phyloP scores from a whole-genome alignment of 768 basidiomycete species.

The Holtermannia corniformis region DNA sequence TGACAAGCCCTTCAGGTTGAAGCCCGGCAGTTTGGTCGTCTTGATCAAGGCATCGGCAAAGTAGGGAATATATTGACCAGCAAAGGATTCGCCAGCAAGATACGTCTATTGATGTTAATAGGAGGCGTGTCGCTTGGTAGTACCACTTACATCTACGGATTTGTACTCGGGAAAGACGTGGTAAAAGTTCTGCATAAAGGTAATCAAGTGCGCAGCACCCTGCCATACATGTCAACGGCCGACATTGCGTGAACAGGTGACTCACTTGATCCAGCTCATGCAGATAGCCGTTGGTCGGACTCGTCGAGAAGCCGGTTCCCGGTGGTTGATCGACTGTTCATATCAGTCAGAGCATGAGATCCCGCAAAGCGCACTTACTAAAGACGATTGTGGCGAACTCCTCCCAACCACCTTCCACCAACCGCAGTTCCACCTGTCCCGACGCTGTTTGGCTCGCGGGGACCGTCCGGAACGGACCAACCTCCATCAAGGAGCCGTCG shows the following conservation, averaged over 20 bases:
- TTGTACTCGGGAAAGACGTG: slow-evolving; percentile 79
- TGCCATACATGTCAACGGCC: slow-evolving; percentile 35
- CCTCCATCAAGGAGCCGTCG: slow-evolving; percentile 95
- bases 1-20: slow-evolving; percentile 66
- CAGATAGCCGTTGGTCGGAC: slow-evolving; percentile 73
- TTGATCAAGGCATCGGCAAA: slow-evolving; percentile 71
- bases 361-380: slow-evolving; percentile 49
- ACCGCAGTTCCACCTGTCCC: slow-evolving; percentile 59
- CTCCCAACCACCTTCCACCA: slow-evolving; percentile 86
- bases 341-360: background rate
- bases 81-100: slow-evolving; percentile 89
- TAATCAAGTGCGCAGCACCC: slow-evolving; percentile 67
- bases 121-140: background rate
- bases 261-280: slow-evolving; percentile 63
- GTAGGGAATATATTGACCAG: slow-evolving; percentile 96
- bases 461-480: slow-evolving; percentile 71
- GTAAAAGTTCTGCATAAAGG: slow-evolving; percentile 84
- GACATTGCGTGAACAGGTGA: slow-evolving; percentile 8
- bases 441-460: slow-evolving; percentile 40
- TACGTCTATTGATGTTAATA: slow-evolving; percentile 59
- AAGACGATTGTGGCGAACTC: slow-evolving; percentile 92
- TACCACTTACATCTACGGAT: slow-evolving; percentile 61
- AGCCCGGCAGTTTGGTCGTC: slow-evolving; percentile 48
- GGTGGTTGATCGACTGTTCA: slow-evolving; percentile 90
- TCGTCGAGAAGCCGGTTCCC: slow-evolving; percentile 88